Base-by-base conservation (phyloP, 495 filamentous ascomycete genomes). In the Lophium mytilinum region DNA sequence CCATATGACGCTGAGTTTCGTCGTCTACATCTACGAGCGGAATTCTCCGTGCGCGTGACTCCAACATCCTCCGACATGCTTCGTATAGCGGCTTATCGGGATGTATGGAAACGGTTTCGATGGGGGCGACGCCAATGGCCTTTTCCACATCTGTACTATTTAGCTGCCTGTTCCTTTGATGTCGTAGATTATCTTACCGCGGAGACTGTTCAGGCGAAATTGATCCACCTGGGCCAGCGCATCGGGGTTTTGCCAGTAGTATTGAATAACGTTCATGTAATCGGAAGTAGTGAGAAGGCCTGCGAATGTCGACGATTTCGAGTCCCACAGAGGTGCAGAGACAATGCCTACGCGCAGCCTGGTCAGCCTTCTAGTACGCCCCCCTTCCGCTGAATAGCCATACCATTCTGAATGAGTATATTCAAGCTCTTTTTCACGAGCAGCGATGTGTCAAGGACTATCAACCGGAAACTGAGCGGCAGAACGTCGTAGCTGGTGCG, bases 201-300 rank as follows among this genome's bases (percentile, higher is more conserved):
- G 80, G 50, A 99, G 82, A 66, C 88, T 95, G 75, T 88, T 90
- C 49, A 99, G 75, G 36, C 89, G 88, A 72, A 99, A 97, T 67
- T 95, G 86, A 66, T 97, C 93, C 66, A 97, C 86, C 66, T 90
- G 80, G 54, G 84, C 82, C 52, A 99, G 78, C 11, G 89, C 85
- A 43, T 92, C 88, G 14, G 94, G 94, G 64, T 92, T 95, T 73
- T 97, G 92, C 83, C 93, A 97, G 75, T 97, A 97, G 71, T 97
- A 99, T 73, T 97, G 94, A 52, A 99, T 94, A 53, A 99, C 86
- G 69, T 99, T 99, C 76, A 99, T 88, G 71, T 93, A 99, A 71
- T 99, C 93, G 59, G 89, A 93, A 46, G 89, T 94, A 18, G 93
- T 97, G 66, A 99, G 79, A 21, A 97, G 78, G 50, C 93, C 93